Base-by-base conservation (phyloP, 108 stramenopile species). In the Fragilaria radians region DNA sequence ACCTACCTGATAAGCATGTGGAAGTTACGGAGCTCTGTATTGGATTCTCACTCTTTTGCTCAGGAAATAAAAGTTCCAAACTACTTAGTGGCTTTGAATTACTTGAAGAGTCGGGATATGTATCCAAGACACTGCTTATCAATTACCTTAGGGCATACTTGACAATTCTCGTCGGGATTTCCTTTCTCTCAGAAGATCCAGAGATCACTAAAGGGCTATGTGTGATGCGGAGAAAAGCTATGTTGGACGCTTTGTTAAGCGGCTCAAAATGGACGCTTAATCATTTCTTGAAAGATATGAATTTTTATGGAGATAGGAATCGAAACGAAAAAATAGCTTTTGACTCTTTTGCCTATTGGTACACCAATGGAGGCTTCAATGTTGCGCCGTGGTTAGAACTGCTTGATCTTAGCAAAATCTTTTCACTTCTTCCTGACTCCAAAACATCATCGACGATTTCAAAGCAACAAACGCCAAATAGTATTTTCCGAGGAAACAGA, bases 361-460 rank as follows among this genome's bases (percentile, higher is more conserved):
- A 95, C 63, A 90, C 85, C 11, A 66, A 70, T 9, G 90, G 90
- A 21, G 94, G 94, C 17, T 95, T 79, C 68, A 80, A 77, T 46
- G 76, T 90, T 57, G 90, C 91, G 21, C 89, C 94, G 23, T 95
- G 94, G 94, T 67, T 95, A 29, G 94, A 95, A 63, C 82, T 95
- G 23, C 68, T 95, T 47, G 94, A 92, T 68, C 79, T 92, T 52
- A 74, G 76, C 33, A 95, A 95, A 62, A 64, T 94, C 19, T 65
- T 89, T 7, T 71, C 80, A 1, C 60, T 94, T 46, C 71, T 91
- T 47, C 63, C 67, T 28, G 80, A 79, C 2, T 7, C 36, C 7
- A 7, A 7, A 11, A 23, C 24, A 18, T 7, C 11, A 42, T 3
- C 32, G 4, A 19, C 2, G n/a, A 19, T 32, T 19, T 1, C 2